Base-by-base conservation (phyloP, 805 yeast species). In the Suhomyces kilbournensis region DNA sequence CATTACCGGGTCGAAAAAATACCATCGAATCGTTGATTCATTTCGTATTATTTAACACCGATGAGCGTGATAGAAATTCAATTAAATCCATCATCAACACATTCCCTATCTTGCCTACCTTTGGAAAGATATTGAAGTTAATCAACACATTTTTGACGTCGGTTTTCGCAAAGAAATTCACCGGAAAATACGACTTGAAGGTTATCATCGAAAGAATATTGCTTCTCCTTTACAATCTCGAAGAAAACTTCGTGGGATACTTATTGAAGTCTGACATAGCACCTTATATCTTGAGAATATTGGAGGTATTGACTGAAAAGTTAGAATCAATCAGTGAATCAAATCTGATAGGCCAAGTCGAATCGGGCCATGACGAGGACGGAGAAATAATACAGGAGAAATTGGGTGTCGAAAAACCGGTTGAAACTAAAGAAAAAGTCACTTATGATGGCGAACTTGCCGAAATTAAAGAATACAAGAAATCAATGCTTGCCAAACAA, bases 11-110 rank as follows among this genome's bases (percentile, higher is more conserved):
- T 28, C 19, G 46, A 22, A 23, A 38, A 7, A 43, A 46, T 19
- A 23, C 52, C 14, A 62, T 81, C 9, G 97, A 91, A 65, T 80
- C 91, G 45, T 75, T 91, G 35, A 82, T 92, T 51, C 97, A 92
- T 68, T 80, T 88, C 3, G 72, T 89, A 23, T 65, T 90, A 14
- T 74, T 72, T 50, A 59, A 60, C 28, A 55, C 56, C 20, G 42
- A 53, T 25, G 53, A 53, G 20, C 45, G 48, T n/a, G 58, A 56
- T 19, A 52, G 56, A 19, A 47, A 53, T 43, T 53, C 52, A 20
- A 39, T 52, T 15, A 54, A 15, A 51, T 67, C 48, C 32, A 52
- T 58, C n/a, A 59, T 65, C 25, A 55, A 61, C 15, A 63, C 66
- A 4, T 55, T 75, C 43, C 79, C 79, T 0, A 54, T 75, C 17